These are phyloP conservation scores for Anthracocystis panici-leucophaei DNA, from an alignment of 1,284 basidiomycete genomes.

Conservation along the genomic window DNA sequence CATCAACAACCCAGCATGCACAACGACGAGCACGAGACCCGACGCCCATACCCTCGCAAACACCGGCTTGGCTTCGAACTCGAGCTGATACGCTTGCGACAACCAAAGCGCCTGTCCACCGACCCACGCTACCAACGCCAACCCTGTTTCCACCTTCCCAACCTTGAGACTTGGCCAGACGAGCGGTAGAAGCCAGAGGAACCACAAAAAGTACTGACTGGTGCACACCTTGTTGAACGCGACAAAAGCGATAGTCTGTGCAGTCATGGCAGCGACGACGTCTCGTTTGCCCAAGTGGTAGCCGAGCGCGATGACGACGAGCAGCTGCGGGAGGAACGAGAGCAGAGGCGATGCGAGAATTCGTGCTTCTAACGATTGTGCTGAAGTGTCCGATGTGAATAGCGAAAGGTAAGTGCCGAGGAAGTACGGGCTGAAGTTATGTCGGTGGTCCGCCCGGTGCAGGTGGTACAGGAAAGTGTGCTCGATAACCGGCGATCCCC, in stretches of 20 bases:
- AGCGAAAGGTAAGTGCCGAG: conserved; percentile 85
- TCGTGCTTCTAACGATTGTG: conserved; percentile 10
- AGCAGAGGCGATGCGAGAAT: conserved; percentile 52
- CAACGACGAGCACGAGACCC: conserved; percentile 50
- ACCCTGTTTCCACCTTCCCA: conserved; percentile 16
- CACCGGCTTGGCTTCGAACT: conserved; percentile 61
- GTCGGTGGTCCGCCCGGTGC: conserved; percentile 89
- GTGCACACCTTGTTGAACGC: conserved; percentile 99
- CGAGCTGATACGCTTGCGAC: conserved; percentile 63
- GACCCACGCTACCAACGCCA: conserved; percentile 77
- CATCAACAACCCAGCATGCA: conserved; percentile 48
- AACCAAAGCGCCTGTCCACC: conserved; percentile 71
- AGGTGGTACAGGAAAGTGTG: conserved; percentile 95
- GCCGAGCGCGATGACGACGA: conserved; percentile 77
- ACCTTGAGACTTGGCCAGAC: conserved; percentile 76
- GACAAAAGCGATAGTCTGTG: conserved; percentile 91
- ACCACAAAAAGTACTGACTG: conserved; percentile 98
- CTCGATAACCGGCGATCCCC: conserved; percentile 91
- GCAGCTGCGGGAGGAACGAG: conserved; percentile 78
- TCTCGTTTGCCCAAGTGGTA: conserved; percentile 76
- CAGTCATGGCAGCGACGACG: conserved; percentile 86
- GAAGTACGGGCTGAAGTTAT: conserved; percentile 98
- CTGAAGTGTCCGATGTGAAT: conserved; percentile 9
- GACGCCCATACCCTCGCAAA: conserved; percentile 60
- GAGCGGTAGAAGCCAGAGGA: conserved; percentile 88